Evolutionary conservation across 2,329 filamentous ascomycete species (phyloP).

Genomic region (Diaporthe citrichinensis): DNA sequence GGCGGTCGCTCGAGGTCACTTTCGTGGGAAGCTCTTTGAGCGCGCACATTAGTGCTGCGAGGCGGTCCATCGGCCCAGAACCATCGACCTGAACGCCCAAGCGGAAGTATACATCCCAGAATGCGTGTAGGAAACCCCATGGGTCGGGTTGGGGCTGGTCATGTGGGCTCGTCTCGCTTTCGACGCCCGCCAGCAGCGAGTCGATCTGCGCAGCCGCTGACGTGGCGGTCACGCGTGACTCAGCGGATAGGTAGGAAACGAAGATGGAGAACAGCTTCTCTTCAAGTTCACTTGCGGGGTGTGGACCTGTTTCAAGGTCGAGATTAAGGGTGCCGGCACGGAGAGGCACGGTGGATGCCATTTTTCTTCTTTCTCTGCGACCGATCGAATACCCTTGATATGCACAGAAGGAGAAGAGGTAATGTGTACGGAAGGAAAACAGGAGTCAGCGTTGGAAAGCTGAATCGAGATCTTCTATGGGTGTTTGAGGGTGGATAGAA

Average conservation of each 20-base stretch:
- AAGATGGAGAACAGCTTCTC: neutral
- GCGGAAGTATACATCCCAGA: neutral
- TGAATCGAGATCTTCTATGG: no score
- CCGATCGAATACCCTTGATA: no score
- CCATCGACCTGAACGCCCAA: neutral
- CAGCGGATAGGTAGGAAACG: neutral
- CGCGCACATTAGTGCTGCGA: neutral
- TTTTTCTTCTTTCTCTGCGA: neutral
- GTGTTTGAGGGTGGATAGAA: no score
- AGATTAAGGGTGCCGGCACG: neutral
- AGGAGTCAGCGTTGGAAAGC: no score
- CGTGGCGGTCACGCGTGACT: neutral
- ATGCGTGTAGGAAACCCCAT: neutral
- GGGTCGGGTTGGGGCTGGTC: neutral
- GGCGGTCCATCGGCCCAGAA: neutral
- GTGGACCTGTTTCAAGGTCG: neutral
- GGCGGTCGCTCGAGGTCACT: neutral
- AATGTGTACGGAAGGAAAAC: no score
- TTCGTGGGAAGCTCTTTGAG: neutral
- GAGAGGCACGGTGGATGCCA: neutral
- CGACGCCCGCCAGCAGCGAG: neutral
- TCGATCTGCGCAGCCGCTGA: neutral
- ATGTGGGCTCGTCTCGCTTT: neutral
- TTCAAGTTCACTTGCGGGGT: neutral
- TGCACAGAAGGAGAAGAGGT: no score